Conservation (phyloP, 2,329 filamentous ascomycete species). For the Teratosphaeria zuluensis region DNA sequence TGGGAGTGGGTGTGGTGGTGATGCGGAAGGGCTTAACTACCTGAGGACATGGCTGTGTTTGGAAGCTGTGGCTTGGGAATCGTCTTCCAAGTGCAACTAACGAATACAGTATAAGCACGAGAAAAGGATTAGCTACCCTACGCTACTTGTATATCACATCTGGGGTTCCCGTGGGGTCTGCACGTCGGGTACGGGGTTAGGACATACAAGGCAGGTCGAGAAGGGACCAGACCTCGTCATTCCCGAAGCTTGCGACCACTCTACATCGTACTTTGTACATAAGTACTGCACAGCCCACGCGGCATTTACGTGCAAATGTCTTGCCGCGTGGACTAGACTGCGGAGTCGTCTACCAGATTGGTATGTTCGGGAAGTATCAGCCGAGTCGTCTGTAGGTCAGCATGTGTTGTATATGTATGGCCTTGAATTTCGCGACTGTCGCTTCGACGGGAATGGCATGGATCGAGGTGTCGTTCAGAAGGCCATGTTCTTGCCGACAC, state of each 20-base stretch:
- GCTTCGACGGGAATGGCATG: too few relatives aligned
- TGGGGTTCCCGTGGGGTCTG: neutral
- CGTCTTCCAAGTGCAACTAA: neutral
- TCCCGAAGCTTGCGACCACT: neutral
- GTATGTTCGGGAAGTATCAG: neutral
- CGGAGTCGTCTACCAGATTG: neutral
- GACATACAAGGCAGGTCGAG: neutral
- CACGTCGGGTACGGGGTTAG: neutral
- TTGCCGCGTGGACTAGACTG: neutral
- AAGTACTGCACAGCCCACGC: neutral
- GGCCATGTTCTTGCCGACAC: too few relatives aligned
- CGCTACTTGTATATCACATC: neutral
- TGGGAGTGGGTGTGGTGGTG: too few relatives aligned
- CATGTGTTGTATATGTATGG: too few relatives aligned
- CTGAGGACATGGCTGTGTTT: neutral
- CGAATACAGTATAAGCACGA: neutral
- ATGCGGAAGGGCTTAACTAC: neutral
- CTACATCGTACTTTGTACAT: neutral
- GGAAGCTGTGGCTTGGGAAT: neutral
- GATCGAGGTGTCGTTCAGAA: too few relatives aligned
- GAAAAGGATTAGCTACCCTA: neutral
- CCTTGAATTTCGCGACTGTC: too few relatives aligned
- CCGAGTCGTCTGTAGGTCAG: neutral
- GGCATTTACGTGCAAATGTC: neutral
- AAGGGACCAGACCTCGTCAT: neutral